A percentile compares a stretch with the other conserved stretches of the same genome.
phyloP scores from a whole-genome alignment of 1,284 basidiomycete species.

The Somion occarium region DNA sequence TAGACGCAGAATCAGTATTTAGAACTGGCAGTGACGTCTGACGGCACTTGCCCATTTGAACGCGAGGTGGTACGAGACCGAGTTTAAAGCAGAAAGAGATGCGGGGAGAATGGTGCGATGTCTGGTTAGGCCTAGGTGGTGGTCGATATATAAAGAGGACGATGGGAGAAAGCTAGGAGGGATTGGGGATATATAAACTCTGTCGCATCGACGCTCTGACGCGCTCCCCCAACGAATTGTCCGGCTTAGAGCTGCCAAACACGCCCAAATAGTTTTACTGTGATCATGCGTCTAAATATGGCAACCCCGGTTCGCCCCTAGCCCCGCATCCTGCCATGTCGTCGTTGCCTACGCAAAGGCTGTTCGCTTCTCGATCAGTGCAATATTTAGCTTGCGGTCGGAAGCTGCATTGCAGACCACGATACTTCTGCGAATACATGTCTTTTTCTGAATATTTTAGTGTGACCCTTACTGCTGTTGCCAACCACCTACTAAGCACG shows the following conservation, averaged over 20 bases:
- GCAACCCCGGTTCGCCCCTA: too few relatives aligned
- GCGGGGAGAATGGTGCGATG: neutral
- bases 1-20: neutral
- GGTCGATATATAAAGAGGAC: neutral
- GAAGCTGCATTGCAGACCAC: too few relatives aligned
- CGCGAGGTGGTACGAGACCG: conserved; percentile 3
- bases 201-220: neutral
- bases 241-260: neutral
- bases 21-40: neutral
- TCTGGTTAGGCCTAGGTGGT: neutral
- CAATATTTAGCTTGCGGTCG: too few relatives aligned
- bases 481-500: too few relatives aligned
- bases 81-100: neutral
- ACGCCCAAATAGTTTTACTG: conserved; percentile 3
- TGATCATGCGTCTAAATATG: too few relatives aligned
- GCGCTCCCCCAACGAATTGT: conserved; percentile 6
- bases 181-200: conserved; percentile 1
- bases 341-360: too few relatives aligned
- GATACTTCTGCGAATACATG: too few relatives aligned
- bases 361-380: too few relatives aligned
- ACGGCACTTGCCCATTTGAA: conserved; percentile 19
- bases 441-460: too few relatives aligned
- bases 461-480: too few relatives aligned
- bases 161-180: conserved; percentile 2
- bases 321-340: too few relatives aligned